Evolutionary conservation across 2,329 filamentous ascomycete genomes (phyloP), one percentile per base, ranked within the genome.

Genomic region (Ophiocordyceps camponoti-saundersi): DNA sequence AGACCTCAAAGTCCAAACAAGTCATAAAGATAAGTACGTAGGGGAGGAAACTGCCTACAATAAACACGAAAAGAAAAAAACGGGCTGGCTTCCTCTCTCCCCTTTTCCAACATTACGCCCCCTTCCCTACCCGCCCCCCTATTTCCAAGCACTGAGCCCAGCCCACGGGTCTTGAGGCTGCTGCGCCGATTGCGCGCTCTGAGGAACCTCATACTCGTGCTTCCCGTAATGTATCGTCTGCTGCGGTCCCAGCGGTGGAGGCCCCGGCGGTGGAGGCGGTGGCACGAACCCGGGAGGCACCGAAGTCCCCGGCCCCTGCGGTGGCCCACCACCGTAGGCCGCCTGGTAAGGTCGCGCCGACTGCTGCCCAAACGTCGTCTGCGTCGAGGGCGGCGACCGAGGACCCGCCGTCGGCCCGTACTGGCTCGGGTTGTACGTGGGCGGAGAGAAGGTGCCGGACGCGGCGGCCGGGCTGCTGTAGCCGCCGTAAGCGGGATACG

Each of bases 361-460:
- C 18, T 18, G n/a, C 36, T 20, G 36, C 36, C 61, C 64, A 57
- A 73, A 73, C 1, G 64, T 65, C 2, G 68, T 65, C 57, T 84
- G 80, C 20, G 73, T 77, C 3, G 82, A 73, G 0, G 82, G 72
- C n/a, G 78, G 77, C 12, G 77, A 81, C 30, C 71, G 72, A 47
- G 75, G 68, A 2, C 72, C 72, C 2, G 73, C 67, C 29, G 72
- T 77, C 41, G 70, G 68, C n/a, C 75, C 75, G 55, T 73, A 78
- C 46, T 67, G 70, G 53, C 73, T 74, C 0, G 75, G 75, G 52
- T 79, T 75, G 58, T 79, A 79, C 6, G 70, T 54, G 39, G 72
- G 67, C 48, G 70, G 72, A 32, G 66, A 65, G 55, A 71, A 77
- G 2, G 63, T 64, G 47, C 65, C 66, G 46, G 62, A 56, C 6